phyloP scores from a whole-genome alignment of 768 basidiomycete genomes.

The Hygrocybe punicea region DNA sequence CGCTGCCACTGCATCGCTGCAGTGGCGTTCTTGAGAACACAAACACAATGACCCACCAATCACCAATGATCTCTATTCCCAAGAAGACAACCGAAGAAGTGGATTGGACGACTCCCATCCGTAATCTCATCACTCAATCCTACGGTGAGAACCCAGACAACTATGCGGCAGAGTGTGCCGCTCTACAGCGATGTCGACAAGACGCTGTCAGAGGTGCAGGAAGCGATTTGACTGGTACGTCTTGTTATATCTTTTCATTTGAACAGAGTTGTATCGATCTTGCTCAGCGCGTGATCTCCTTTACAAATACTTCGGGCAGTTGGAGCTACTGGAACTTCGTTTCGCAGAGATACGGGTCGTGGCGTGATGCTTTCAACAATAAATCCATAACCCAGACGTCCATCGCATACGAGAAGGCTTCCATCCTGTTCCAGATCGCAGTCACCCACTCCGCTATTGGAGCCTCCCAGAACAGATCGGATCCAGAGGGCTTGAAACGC shows the following conservation, averaged over 20 bases:
- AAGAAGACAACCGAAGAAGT: constrained; percentile 95
- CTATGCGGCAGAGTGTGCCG: constrained; percentile 78
- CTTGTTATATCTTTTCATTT: background rate
- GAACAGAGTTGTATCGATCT: constrained; percentile 4
- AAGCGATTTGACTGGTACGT: constrained; percentile 86
- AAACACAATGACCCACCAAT: constrained; percentile 66
- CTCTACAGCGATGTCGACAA: constrained; percentile 87
- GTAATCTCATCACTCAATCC: constrained; percentile 79
- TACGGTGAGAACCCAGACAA: constrained; percentile 92
- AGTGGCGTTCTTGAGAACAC: background rate
- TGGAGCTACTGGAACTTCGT: constrained; percentile 93
- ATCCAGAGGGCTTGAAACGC: constrained; percentile 89
- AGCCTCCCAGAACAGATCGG: constrained; percentile 74
- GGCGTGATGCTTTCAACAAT: constrained; percentile 94
- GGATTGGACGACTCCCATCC: constrained; percentile 90
- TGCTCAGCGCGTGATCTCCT: constrained; percentile 78
- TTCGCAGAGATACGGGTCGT: constrained; percentile 97
- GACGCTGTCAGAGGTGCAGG: constrained; percentile 96
- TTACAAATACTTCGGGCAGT: constrained; percentile 99
- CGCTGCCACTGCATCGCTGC: background rate
- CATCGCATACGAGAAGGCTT: constrained; percentile 97
- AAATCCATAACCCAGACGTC: constrained; percentile 94
- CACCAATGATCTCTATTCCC: constrained; percentile 88
- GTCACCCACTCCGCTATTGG: constrained; percentile 92
- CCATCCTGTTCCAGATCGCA: constrained; percentile 94